phyloP scores from a whole-genome alignment of 805 yeast species.

The Zygosaccharomyces rouxii region DNA sequence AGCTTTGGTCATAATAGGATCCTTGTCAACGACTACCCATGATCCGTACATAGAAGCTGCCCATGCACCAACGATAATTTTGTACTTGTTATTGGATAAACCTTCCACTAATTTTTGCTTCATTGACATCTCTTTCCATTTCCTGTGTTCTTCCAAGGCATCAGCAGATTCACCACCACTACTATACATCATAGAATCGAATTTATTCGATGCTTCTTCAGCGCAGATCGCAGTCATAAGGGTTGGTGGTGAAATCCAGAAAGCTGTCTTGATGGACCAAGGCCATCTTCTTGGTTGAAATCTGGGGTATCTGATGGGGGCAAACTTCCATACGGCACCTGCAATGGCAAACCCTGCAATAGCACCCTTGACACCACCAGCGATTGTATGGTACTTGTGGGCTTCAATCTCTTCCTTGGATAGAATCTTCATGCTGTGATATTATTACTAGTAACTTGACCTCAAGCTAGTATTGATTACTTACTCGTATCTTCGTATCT shows the following conservation, averaged over 20 bases:
- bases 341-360: slow-evolving; percentile 55
- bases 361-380: slow-evolving; percentile 61
- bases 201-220: slow-evolving; percentile 64
- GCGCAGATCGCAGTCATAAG: slow-evolving; percentile 58
- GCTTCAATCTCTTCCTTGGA: slow-evolving; percentile 63
- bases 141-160: slow-evolving; percentile 42
- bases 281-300: slow-evolving; percentile 41
- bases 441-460: neutral
- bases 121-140: slow-evolving; percentile 49
- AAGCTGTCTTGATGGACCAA: slow-evolving; percentile 60
- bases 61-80: slow-evolving; percentile 69
- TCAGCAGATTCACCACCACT: slow-evolving; percentile 38
- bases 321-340: slow-evolving; percentile 47
- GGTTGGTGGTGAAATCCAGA: slow-evolving; percentile 65
- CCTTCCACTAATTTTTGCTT: slow-evolving; percentile 48
- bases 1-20: slow-evolving; percentile 65
- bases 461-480: neutral
- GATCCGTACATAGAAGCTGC: slow-evolving; percentile 77
- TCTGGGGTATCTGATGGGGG: slow-evolving; percentile 45
- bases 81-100: slow-evolving; percentile 55
- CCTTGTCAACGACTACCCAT: slow-evolving; percentile 68
- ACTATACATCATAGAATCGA: slow-evolving; percentile 59
- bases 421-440: slow-evolving; percentile 54
- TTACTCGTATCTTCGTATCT: neutral
- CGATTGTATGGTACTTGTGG: slow-evolving; percentile 52